Base-by-base conservation (phyloP, 2,329 filamentous ascomycete species). In the Nemania bipapillata region DNA sequence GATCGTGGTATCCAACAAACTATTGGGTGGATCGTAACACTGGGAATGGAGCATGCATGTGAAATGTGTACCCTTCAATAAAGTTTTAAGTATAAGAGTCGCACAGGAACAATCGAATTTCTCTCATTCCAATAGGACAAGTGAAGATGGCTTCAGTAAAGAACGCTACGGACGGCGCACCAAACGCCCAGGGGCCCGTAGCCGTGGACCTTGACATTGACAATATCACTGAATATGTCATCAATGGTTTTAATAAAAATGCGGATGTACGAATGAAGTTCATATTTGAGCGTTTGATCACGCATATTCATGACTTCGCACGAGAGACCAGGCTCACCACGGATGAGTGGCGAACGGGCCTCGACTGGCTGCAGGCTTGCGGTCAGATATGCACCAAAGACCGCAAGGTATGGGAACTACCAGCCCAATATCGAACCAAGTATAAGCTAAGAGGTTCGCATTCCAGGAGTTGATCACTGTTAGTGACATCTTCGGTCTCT, bases 221-320 rank as follows among this genome's bases (percentile, higher is more conserved):
- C 76, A 94, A 94, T 80, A 94, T 94, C 79, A 94, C 92, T 63
- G 87, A 91, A 58, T 93, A 94, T 76, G 89, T 91, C 35, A 85
- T 91, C 76, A 83, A 85, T 53, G 93, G 94, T 80, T 95, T 95
- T 81, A 91, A 90, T 9, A 87, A 90, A 82, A 87, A 88, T 74
- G 77, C 83, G 9, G 85, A 93, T 75, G 82, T 85, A 24, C 86
- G 92, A 22, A 81, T 92, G 69, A 90, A 87, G 70, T 94, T 92
- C 78, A 79, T 96, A 53, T 86, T 95, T 77, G 87, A 91, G 74
- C 85, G 91, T 20, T 85, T 94, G 15, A 91, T 94, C 55, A 87
- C 88, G 12, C 92, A 96, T 80, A 82, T 95, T 1, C 92, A 96
- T 80, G 92, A 94, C 81, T 95, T 94, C 77, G 91, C 91, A 4